A percentile compares a stretch with the other conserved stretches of the same genome.
phyloP scores from a whole-genome alignment of 371 early-diverging fungal species.

The Mortierella sp. region DNA sequence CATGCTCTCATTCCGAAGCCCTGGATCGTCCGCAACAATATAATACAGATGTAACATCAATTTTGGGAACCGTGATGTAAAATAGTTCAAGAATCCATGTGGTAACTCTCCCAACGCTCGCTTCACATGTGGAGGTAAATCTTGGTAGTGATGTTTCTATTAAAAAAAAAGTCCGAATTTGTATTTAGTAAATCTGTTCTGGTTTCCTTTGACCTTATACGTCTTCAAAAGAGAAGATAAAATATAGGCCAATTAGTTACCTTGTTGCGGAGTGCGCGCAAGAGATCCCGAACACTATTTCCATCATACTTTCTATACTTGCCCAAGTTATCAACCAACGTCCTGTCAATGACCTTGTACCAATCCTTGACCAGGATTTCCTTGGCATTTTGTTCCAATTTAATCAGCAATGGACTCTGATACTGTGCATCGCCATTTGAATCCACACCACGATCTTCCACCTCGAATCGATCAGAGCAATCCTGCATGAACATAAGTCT shows the following conservation, averaged over 20 bases:
- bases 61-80: constrained; percentile 90
- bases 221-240: constrained; percentile 11
- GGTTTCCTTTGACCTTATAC: not conserved
- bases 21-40: constrained; percentile 67
- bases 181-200: not conserved
- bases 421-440: constrained; percentile 39
- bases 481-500: constrained; percentile 93
- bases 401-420: constrained; percentile 64
- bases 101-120: constrained; percentile 89
- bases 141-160: constrained; percentile 96
- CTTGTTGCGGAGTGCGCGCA: constrained; percentile 95
- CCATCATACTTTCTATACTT: constrained; percentile 95
- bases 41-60: constrained; percentile 84
- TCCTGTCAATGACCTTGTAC: constrained; percentile 85
- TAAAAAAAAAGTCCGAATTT: not conserved
- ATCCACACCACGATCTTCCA: constrained; percentile 77
- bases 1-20: constrained; percentile 70
- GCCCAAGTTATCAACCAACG: constrained; percentile 85
- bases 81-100: constrained; percentile 89
- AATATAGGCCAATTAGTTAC: constrained; percentile 53
- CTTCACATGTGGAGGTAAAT: constrained; percentile 83
- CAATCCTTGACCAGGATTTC: constrained; percentile 83
- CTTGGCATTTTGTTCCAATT: constrained; percentile 72
- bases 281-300: constrained; percentile 83
- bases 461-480: constrained; percentile 94